Evolutionary conservation across 2,329 filamentous ascomycete genomes (phyloP), one percentile per base, ranked within the genome.

Genomic region (Ilyonectria robusta): DNA sequence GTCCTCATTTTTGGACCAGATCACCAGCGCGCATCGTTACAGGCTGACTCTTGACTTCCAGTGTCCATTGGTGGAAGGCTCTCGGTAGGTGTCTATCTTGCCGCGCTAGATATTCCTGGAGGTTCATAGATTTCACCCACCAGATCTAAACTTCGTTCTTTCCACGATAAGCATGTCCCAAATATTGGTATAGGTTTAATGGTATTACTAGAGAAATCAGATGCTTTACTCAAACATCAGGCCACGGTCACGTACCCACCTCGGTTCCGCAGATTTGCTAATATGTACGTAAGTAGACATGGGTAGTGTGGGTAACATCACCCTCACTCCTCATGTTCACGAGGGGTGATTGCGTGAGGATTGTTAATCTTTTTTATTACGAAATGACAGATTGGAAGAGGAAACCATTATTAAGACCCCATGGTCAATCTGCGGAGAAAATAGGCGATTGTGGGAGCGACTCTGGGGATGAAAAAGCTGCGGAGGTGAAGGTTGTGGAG

Each of bases 321-420:
- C n/a, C 50, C 48, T 23, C 31, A 21, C n/a, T 53, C 31, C 50
- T 33, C 33, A 35, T 33, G 31, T 33, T 51, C 48, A 19, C 15
- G 50, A 53, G 50, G 50, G 31, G 31, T 19, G 7, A 35, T 35
- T 21, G 19, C 50, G 19, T 35, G 31, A 53, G n/a, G 11, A 17
- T 7, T 35, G 17, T 19, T 53, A 19, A 53, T 53, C 29, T 53
- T 35, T 53, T 35, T 35, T n/a, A 53, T 53, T 53, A 53, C 50
- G 50, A 53, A 53, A 53, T 35, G 17, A 37, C 6, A 53, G 50
- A 53, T 53, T 35, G 10, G 13, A 53, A 53, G 50, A 53, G 50
- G 50, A 53, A 53, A 53, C 50, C 31, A 53, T 53, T 53, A 53
- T 53, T 53, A 21, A 53, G 3, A 15, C 31, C 31, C 50, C 50